phyloP scores from a whole-genome alignment of 768 basidiomycete genomes.

The Mrakia gelida region DNA sequence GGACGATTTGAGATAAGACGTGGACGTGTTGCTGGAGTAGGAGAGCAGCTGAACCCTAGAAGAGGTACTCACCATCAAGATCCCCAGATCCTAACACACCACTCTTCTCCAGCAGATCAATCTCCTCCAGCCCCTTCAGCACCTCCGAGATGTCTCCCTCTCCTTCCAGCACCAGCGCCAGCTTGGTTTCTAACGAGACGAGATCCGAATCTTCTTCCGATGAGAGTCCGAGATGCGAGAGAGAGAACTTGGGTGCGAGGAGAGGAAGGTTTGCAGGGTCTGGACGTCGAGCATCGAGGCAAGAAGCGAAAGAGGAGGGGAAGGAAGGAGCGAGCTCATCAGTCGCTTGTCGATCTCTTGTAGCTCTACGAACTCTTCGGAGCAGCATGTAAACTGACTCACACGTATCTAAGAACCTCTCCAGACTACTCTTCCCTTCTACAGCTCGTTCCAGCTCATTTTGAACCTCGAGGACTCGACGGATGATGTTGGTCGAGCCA shows the following conservation, averaged over 20 bases:
- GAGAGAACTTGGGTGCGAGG: constrained; percentile 4
- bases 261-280: constrained; percentile 7
- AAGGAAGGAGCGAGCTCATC: constrained; percentile 9
- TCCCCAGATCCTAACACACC: constrained; percentile 27
- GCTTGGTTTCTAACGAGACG: constrained; percentile 27
- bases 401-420: constrained; percentile 12
- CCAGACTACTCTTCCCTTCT: constrained; percentile 6
- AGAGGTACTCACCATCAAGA: constrained; percentile 24
- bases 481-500: constrained; percentile 1
- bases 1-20: neutral
- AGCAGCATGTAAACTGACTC: neutral
- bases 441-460: constrained; percentile 16
- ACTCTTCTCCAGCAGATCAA: constrained; percentile 25
- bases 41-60: neutral
- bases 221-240: neutral
- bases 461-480: constrained; percentile 7
- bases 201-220: constrained; percentile 31
- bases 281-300: neutral
- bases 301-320: neutral
- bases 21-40: neutral
- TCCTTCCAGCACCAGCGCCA: constrained; percentile 28
- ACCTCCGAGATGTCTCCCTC: constrained; percentile 22
- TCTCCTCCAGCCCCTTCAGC: constrained; percentile 20
- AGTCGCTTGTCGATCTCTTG: neutral
- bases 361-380: too few species aligned